Percentiles rank a stretch among this genome's conserved stretches.
phyloP scores from a whole-genome alignment of 805 yeast genomes.

The Jamesozyma hellenica region DNA sequence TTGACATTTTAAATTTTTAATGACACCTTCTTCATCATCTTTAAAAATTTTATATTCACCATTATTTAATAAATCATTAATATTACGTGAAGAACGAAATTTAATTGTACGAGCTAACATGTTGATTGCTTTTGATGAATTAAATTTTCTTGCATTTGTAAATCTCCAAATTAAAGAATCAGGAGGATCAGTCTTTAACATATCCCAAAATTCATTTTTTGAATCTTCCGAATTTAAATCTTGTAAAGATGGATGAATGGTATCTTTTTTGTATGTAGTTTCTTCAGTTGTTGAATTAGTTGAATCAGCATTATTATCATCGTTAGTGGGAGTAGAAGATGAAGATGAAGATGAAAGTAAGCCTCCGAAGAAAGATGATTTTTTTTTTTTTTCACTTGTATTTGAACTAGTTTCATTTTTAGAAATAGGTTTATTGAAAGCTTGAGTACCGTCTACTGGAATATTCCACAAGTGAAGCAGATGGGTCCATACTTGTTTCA shows the following conservation, averaged over 20 bases:
- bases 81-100: conserved; percentile 65
- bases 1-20: conserved; percentile 39
- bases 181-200: conserved; percentile 67
- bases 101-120: conserved; percentile 66
- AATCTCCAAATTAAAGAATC: conserved; percentile 72
- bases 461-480: conserved; percentile 50
- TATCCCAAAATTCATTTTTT: conserved; percentile 44
- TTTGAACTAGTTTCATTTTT: background rate
- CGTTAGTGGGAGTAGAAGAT: conserved; percentile 6
- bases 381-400: conserved; percentile 8
- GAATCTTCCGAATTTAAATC: conserved; percentile 43
- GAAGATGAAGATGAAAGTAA: conserved; percentile 1
- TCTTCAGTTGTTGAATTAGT: background rate
- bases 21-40: conserved; percentile 34
- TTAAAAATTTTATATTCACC: conserved; percentile 62
- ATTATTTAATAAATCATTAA: conserved; percentile 50
- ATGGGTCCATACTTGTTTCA: conserved; percentile 67
- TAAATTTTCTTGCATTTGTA: conserved; percentile 81
- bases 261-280: conserved; percentile 25
- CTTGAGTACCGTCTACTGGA: conserved; percentile 27
- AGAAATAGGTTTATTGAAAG: conserved; percentile 7
- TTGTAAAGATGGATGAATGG: conserved; percentile 41
- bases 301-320: conserved; percentile 9
- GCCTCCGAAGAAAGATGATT: conserved; percentile 5
- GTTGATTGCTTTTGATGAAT: conserved; percentile 51